Percentiles rank a stretch among this genome's conserved stretches.
Evolutionary conservation across 148 eudicot genomes (phyloP).

Genomic region (Tetragonia tetragonoides): DNA sequence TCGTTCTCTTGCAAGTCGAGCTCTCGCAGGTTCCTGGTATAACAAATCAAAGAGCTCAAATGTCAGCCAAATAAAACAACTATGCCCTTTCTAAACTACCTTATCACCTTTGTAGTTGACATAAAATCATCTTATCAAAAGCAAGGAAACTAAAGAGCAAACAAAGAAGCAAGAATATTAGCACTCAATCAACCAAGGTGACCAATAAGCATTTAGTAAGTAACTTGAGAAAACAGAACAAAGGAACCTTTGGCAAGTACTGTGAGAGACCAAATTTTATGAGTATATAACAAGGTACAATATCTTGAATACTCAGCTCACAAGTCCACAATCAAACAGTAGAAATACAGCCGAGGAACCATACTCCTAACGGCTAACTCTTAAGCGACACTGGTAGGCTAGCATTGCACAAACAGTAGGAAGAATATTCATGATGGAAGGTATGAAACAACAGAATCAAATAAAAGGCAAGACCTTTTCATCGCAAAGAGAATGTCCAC

Average conservation of each 20-base stretch:
- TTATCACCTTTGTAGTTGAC: neutral
- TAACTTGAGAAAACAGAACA: neutral
- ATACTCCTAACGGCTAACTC: no score
- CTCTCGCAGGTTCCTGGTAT: conserved; percentile 56
- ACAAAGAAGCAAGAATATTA: neutral
- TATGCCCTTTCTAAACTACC: neutral
- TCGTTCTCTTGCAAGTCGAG: conserved; percentile 87
- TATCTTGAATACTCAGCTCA: neutral
- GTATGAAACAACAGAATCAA: conserved; percentile 4
- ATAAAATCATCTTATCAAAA: no score
- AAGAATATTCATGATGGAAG: neutral
- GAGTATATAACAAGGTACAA: neutral
- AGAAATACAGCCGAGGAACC: neutral
- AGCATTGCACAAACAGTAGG: no score
- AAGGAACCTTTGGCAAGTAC: neutral
- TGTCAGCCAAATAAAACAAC: neutral
- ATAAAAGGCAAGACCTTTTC: conserved; percentile 13
- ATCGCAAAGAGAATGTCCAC: conserved; percentile 19
- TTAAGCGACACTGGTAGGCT: no score
- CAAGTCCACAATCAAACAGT: neutral
- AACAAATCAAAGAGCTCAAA: neutral
- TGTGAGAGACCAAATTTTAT: no score
- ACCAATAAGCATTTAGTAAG: neutral
- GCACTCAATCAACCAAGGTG: neutral
- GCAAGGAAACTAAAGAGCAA: no score